Evolutionary conservation across 306 rosid species (phyloP).

Genomic region (Styphnolobium japonicum): DNA sequence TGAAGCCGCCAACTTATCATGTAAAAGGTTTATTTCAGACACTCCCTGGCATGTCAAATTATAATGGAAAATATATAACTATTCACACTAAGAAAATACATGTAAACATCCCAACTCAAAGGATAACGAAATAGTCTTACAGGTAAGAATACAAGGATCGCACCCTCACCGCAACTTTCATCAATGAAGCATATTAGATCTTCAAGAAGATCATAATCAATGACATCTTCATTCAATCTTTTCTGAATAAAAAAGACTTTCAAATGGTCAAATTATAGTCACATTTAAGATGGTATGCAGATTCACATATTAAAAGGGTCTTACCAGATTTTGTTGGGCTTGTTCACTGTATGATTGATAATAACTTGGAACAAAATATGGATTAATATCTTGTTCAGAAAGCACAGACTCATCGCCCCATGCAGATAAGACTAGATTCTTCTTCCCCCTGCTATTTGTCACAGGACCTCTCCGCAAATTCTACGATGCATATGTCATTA

Average conservation of each 20-base stretch:
- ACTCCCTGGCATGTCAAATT: slow-evolving; percentile 59
- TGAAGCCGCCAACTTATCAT: slow-evolving; percentile 73
- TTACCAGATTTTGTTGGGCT: slow-evolving; percentile 76
- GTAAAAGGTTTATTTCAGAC: slow-evolving; percentile 68
- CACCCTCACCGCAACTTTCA: slow-evolving; percentile 71
- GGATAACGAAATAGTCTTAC: slow-evolving; percentile 48
- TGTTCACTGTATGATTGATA: slow-evolving; percentile 73
- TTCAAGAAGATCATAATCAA: slow-evolving; percentile 93
- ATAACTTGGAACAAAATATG: slow-evolving; percentile 53
- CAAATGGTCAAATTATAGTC: slow-evolving; percentile 24
- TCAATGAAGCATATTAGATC: slow-evolving; percentile 82
- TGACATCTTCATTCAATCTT: slow-evolving; percentile 84
- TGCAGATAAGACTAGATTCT: slow-evolving; percentile 79
- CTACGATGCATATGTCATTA: slow-evolving; percentile 33
- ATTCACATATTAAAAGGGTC: slow-evolving; percentile 29
- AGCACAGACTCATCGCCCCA: slow-evolving; percentile 95
- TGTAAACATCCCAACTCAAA: slow-evolving; percentile 12
- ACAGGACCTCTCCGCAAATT: slow-evolving; percentile 61
- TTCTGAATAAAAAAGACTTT: slow-evolving; percentile 41
- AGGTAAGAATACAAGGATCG: slow-evolving; percentile 93
- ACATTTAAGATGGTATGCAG: background rate
- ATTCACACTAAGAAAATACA: background rate
- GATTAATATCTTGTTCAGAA: slow-evolving; percentile 67
- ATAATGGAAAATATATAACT: background rate
- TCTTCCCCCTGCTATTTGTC: slow-evolving; percentile 75